A percentile compares a stretch with the other conserved stretches of the same genome.
Evolutionary conservation across 169 alveolate species (phyloP).

Genomic region (Haemoproteus tartakovskyi): DNA sequence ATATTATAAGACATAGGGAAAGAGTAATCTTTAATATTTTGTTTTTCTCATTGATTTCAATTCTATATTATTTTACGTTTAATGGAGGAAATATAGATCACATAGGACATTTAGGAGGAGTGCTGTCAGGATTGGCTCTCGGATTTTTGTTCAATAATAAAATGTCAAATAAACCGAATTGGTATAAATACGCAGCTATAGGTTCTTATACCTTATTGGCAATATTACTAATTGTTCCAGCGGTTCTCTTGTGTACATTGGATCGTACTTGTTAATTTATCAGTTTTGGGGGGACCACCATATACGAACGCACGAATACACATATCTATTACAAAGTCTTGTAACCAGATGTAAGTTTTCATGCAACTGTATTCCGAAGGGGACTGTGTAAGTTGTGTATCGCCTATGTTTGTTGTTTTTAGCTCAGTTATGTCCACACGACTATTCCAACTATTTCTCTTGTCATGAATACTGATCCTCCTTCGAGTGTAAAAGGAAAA

Average conservation of each 20-base stretch:
- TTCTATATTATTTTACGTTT: conserved; percentile 76
- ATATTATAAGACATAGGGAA: conserved; percentile 77
- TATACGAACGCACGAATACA: too few relatives aligned
- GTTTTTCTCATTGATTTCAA: conserved; percentile 74
- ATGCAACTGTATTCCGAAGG: too few relatives aligned
- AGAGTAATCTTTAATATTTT: conserved; percentile 75
- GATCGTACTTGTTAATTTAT: conserved; percentile 29
- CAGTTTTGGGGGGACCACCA: too few relatives aligned
- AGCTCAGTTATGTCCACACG: too few relatives aligned
- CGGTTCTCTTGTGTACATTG: conserved; percentile 29
- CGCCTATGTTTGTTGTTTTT: too few relatives aligned
- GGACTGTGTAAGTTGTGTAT: too few relatives aligned
- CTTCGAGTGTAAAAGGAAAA: too few relatives aligned
- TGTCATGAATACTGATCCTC: too few relatives aligned
- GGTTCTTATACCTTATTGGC: conserved; percentile 52
- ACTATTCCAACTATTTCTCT: too few relatives aligned
- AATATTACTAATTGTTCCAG: conserved; percentile 20
- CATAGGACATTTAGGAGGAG: conserved; percentile 84
- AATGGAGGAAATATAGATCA: conserved; percentile 80
- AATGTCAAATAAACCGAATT: conserved; percentile 75
- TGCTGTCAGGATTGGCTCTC: conserved; percentile 75
- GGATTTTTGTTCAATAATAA: conserved; percentile 73
- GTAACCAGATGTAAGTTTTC: too few relatives aligned
- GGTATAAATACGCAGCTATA: conserved; percentile 67
- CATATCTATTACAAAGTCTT: too few relatives aligned